Base-by-base conservation (phyloP, 805 yeast genomes). In the Lachancea sp. region DNA sequence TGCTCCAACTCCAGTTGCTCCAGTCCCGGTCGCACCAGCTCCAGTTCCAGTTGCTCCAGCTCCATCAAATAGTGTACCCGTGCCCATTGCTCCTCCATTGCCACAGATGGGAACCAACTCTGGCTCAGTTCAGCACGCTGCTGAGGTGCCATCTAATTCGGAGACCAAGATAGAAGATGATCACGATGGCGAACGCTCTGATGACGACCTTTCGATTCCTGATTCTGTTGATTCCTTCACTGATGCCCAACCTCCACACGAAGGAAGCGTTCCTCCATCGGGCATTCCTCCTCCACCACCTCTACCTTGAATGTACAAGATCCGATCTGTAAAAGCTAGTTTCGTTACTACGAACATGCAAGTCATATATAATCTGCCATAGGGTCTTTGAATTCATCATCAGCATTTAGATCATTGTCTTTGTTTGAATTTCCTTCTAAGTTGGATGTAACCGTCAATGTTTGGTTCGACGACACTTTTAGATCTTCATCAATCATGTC, bases 61-160 rank as follows among this genome's bases (percentile, higher is more conserved):
- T 18, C 38, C 27, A 35, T 4, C 27, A 9, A 25, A 18, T 12
- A 55, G 58, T 2, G 62, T 27, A 55, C 66, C 39, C 2, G 61
- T 71, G 16, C 69, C 73, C 3, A 63, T 73, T 6, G 69, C 77
- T 2, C 73, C 78, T 11, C 72, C 76, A 12, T 55, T 70, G 15
- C 72, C 72, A 6, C 51, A 54, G 11, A 45, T 48, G 3, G 38
- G 19, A 22, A 9, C 18, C 25, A 35, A 37, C 25, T 11, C 25
- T 2, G 17, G n/a, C 10, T 13, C 31, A 29, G 31, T 29, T 7
- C 31, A 11, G 31, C 5, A 12, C 13, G 31, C 31, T 13, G 15
- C 31, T 12, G 15, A 3, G 5, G 15, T 29, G 13, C 31, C 31
- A 29, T 5, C 31, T 4, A 29, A 22, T 22, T 22, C 8, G 8